These are phyloP conservation scores for Ettlia oleoabundans DNA, from an alignment of 139 green algal species.

Conservation along the genomic window DNA sequence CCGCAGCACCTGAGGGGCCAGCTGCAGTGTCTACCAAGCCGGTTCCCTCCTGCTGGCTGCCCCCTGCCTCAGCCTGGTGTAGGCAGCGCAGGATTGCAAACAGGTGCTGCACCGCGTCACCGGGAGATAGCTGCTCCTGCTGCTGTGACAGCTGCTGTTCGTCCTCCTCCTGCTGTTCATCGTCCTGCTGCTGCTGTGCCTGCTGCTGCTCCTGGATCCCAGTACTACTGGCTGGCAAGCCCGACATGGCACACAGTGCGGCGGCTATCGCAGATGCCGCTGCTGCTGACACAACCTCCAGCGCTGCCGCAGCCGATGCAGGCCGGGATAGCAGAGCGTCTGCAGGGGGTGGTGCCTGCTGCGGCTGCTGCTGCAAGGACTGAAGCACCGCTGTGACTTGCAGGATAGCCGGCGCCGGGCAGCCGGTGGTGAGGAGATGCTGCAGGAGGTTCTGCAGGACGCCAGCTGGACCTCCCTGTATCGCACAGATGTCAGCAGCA, in stretches of 20 bases:
- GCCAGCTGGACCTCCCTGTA: too few species aligned
- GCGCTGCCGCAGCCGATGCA: not conserved
- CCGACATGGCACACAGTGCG: not conserved
- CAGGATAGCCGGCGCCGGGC: not conserved
- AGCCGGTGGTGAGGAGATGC: conserved; percentile 11
- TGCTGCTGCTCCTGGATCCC: not conserved
- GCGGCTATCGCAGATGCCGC: not conserved
- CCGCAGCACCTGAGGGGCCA: not conserved
- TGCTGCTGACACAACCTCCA: not conserved
- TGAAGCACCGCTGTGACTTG: not conserved
- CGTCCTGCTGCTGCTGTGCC: too few species aligned
- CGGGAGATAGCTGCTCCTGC: conserved; percentile 33
- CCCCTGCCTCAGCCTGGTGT: not conserved
- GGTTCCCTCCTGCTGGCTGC: not conserved
- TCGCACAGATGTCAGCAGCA: not conserved
- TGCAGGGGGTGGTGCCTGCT: not conserved
- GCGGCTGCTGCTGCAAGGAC: not conserved
- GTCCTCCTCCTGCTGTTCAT: too few species aligned
- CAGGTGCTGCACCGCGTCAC: conserved; percentile 43
- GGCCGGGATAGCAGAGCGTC: not conserved
- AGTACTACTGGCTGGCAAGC: not conserved
- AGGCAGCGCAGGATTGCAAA: conserved; percentile 39
- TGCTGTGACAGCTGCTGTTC: too few species aligned
- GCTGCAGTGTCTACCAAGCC: not conserved
- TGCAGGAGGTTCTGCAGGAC: not conserved